Base-by-base conservation (phyloP, 176 grass and related monocot species). In the Echinochloa phyllopogon region DNA sequence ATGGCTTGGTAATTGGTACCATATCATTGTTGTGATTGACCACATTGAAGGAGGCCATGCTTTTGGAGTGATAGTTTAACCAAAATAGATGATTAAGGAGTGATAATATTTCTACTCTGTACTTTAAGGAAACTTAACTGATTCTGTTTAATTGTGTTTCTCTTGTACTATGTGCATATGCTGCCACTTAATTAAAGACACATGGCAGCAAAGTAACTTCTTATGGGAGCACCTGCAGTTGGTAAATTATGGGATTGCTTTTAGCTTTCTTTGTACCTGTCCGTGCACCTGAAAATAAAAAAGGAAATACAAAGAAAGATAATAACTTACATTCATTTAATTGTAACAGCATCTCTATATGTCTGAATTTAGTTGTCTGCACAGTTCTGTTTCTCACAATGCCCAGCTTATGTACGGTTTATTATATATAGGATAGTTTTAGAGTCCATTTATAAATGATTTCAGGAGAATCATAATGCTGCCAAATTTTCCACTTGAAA, bases 351-450 rank as follows among this genome's bases (percentile, higher is more conserved):
- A 50, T 51, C 39, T 74, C 27, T 74, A 45, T 61, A 41, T 21
- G 39, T 77, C 60, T 79, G 7, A 33, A 57, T 74, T 41, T 85
- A 40, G 20, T 10, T 59, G 41, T 67, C 73, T 65, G 23, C 39
- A 39, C 9, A 14, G 8, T 21, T 78, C 16, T 48, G 36, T 33
- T 69, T 55, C 15, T 75, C 49, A 6, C 43, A 67, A 74, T 15
- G 74, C 17, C 10, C 2, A 36, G 18, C 49, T 79, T 23, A 17
- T 69, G 29, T 16, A 42, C 7, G 3, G 4, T 17, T 58, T 9
- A 36, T 82, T 72, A 11, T 25, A 56, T 65, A n/a, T 41, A 58
- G 1, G 15, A 43, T 29, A 77, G 4, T 41, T 25, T 33, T 65
- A 72, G n/a, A 27, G 53, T 60, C 10, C 49, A 41, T 49, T 38